Evolutionary conservation across 1,139 yeast genomes (phyloP), one percentile per base, ranked within the genome.

Genomic region (Ogataea hybrid): DNA sequence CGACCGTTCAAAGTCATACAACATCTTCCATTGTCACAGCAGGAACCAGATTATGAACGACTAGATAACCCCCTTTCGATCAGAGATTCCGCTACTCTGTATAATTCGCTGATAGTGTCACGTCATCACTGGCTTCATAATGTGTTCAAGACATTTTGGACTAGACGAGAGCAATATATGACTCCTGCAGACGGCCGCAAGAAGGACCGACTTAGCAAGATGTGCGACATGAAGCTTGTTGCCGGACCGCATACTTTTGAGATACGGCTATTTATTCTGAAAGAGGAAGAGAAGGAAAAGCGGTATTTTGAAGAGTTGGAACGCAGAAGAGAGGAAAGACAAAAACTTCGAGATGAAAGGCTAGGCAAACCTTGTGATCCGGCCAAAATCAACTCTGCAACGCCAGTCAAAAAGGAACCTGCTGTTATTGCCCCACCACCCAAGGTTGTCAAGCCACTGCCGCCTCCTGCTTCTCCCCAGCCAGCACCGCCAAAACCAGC

Each of bases 191-290:
- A 50, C 21, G 64, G 57, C 36, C 44, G 58, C 10, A 63, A 60
- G 39, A 57, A 95, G 52, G 97, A 92, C 52, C 82, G 82, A 41
- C 89, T 90, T 96, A 85, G 88, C 44, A 88, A 88, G 58, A 67
- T 92, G 45, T 79, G 94, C 54, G 97, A 90, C 53, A 80, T 90
- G 44, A 66, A 70, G 1, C 64, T 89, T 67, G 70, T 72, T 5
- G 70, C 85, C 28, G 97, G 97, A 0, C 96, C 96, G 0, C 98
- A 92, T 63, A 65, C 69, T 0, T 86, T 87, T 61, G 89, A 83
- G 32, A 75, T 84, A 6, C 70, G 95, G 48, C 63, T 92, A 34
- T 92, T 86, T 62, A 82, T 89, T 20, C 79, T 89, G 39, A 86
- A 87, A 54, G 95, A 88, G 54, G 95, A 81, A 30, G 70, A 66